Evolutionary conservation across 495 filamentous ascomycete species (phyloP), one percentile per base, ranked within the genome.

Genomic region (Aspergillus bertholletiae): DNA sequence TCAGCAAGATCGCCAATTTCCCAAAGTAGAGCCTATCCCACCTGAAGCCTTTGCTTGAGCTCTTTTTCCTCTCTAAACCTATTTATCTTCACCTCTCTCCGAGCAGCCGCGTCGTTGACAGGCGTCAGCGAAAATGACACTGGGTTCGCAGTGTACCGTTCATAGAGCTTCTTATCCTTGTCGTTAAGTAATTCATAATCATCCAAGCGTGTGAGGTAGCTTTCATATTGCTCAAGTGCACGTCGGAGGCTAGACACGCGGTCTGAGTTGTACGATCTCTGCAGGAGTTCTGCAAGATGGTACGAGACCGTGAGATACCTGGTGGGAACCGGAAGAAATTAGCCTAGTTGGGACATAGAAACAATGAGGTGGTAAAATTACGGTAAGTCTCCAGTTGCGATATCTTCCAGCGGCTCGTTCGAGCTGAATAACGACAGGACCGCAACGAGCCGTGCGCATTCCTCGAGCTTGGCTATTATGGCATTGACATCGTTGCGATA

Each of bases 341-440:
- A 70, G 65, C 49, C 24, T 48, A 7, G 53, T 28, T 9, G 34
- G 34, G 6, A 37, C 2, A 37, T 2, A n/a, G 2, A 15, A 37
- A 37, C 9, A n/a, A 74, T 58, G 55, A 71, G 65, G 34, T 63
- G 63, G 50, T 69, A 53, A 61, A 62, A 7, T 41, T 81, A 96
- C 80, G 87, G 88, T 40, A 98, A 69, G 69, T 94, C 85, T n/a
- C 78, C 79, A 11, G 92, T 93, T 11, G 88, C 77, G 26, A 97
- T 74, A 75, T 98, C 94, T 51, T 97, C 95, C 28, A 96, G 70
- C 2, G 82, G 79, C 66, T 98, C 94, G 68, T 98, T 97, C 7
- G 86, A 80, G 63, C 90, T 94, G 79, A 97, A 97, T 12, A 97
- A 69, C 0, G 89, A 87, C 48, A 93, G 72, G 40, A 82, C 75